Base-by-base conservation (phyloP, 2,329 filamentous ascomycete species). In the Fusarium siculi region DNA sequence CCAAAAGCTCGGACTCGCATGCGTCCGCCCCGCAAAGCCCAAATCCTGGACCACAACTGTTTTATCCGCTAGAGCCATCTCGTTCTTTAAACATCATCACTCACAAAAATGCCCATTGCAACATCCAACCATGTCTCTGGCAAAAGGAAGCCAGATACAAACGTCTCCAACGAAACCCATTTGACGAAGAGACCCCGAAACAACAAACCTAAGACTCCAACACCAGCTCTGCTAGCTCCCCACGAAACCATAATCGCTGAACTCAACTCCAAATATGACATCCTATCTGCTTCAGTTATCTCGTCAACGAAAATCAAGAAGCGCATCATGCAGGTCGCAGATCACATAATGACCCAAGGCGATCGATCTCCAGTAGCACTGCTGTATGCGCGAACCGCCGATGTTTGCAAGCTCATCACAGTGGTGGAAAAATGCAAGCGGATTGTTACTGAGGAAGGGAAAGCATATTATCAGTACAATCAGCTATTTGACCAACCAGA, bases 391-490 rank as follows among this genome's bases (percentile, higher is more conserved):
- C 85, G 85, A 25, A 82, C 86, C 1, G 68, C 79, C 15, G 86
- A 89, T 7, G 86, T 88, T 4, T 86, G 85, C 80, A 95, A 94
- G 80, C 84, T 93, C 76, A 88, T 93, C 74, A 91, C 88, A 8
- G 87, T 94, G 50, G 86, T 87, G 49, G 92, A 94, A 80, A 90
- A 93, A 42, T 86, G 86, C 63, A 92, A 92, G 79, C 83, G 87
- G 43, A 83, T 89, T 52, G 81, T 92, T 58, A 82, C 77, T 37
- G 84, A 85, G 56, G 80, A 83, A 44, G 84, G 84, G 7, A 83
- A 82, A 66, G 73, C 81, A 53, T 90, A 86, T 85, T 88, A 82
- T 66, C 89, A 89, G 78, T 90, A 89, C 79, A 90, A 90, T 68
- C 83, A 86, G 59, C 80, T 90, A 18, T 88, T 87, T 74, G 85